Conservation (phyloP, 768 basidiomycete genomes). For the Amanita subjunquillea region DNA sequence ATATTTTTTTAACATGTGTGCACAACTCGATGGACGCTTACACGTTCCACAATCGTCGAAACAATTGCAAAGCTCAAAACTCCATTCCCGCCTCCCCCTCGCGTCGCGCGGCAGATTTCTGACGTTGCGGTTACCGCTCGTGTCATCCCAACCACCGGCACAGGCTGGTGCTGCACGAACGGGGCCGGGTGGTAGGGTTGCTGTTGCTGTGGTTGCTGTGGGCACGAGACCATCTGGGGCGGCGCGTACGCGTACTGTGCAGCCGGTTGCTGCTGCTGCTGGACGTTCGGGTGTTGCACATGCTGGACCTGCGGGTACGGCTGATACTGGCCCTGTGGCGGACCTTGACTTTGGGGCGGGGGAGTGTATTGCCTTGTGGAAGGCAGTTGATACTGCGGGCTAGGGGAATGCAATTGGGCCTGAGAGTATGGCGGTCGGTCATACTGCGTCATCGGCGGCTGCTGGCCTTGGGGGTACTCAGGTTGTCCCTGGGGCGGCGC, state of each 20-base stretch:
- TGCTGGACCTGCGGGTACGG: background rate
- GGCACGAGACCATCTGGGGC: too few species aligned
- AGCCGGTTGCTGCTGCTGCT: background rate
- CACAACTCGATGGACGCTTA: constrained; percentile 6
- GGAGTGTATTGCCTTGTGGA: background rate
- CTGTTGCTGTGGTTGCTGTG: background rate
- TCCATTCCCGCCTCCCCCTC: constrained; percentile 26
- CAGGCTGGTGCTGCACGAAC: background rate
- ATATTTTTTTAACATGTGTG: too few species aligned
- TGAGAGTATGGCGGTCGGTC: background rate
- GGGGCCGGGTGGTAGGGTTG: background rate
- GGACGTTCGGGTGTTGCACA: background rate
- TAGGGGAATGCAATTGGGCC: background rate
- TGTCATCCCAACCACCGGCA: constrained; percentile 1
- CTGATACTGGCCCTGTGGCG: background rate
- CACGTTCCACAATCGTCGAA: constrained; percentile 21
- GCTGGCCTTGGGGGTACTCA: background rate
- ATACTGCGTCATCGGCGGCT: background rate
- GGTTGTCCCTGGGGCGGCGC: background rate
- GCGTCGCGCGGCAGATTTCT: constrained; percentile 21
- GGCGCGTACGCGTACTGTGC: background rate
- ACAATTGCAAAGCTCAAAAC: constrained; percentile 21
- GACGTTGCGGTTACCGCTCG: constrained; percentile 23
- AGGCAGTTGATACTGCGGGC: background rate
- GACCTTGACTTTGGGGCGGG: too few species aligned